Evolutionary conservation across 2,329 filamentous ascomycete species (phyloP).

Genomic region (Colletotrichum sp.): DNA sequence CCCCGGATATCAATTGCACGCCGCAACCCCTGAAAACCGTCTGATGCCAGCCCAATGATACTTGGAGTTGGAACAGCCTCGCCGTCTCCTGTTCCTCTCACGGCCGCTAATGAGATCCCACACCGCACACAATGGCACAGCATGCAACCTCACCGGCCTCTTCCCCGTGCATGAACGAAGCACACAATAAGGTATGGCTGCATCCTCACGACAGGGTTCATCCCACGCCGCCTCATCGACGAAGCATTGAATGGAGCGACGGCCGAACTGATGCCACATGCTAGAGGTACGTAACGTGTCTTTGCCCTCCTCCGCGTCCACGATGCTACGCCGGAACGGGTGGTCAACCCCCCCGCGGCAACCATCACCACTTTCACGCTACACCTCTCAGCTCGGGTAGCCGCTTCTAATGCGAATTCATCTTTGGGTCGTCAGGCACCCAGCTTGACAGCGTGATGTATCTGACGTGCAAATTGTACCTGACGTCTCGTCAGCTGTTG

Average conservation of each 20-base stretch:
- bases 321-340: constrained; percentile 15
- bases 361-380: background rate
- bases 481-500: constrained; percentile 14
- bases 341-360: constrained; percentile 4
- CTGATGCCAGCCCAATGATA: constrained; percentile 6
- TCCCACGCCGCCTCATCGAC: constrained; percentile 10
- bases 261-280: background rate
- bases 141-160: constrained; percentile 11
- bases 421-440: background rate
- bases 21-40: background rate
- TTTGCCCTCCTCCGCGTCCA: background rate
- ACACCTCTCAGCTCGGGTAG: background rate
- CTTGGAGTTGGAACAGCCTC: background rate
- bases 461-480: background rate
- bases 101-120: constrained; percentile 11
- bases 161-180: constrained; percentile 20
- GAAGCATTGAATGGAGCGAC: background rate
- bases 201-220: constrained; percentile 9
- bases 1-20: constrained; percentile 7
- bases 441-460: background rate
- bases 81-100: background rate
- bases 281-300: background rate
- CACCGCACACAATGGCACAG: background rate
- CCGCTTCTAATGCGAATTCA: constrained; percentile 15
- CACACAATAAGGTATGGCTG: constrained; percentile 21